phyloP scores from a whole-genome alignment of 768 basidiomycete species.

The Tylopilus rubrobrunneus region DNA sequence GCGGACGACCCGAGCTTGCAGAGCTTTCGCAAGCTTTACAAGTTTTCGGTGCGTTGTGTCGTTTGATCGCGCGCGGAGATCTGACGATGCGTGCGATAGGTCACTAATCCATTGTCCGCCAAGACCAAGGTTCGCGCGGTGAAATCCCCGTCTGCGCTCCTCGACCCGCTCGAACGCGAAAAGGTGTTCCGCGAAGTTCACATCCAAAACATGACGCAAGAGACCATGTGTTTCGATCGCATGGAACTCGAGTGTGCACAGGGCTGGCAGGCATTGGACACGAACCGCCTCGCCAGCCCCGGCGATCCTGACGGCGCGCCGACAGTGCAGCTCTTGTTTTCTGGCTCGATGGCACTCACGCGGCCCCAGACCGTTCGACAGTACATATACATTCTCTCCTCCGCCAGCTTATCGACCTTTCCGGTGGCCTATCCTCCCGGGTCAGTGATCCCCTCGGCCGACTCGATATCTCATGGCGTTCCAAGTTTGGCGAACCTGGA shows the following conservation, averaged over 20 bases:
- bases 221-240: constrained; percentile 72
- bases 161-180: constrained; percentile 62
- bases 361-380: constrained; percentile 84
- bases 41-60: constrained; percentile 65
- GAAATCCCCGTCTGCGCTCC: constrained; percentile 64
- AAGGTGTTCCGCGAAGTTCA: constrained; percentile 91
- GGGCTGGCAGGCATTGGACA: constrained; percentile 58
- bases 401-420: constrained; percentile 39
- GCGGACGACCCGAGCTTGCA: constrained; percentile 53
- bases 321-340: constrained; percentile 43
- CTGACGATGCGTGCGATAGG: constrained; percentile 40
- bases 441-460: constrained; percentile 71
- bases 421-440: constrained; percentile 61
- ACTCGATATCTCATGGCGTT: constrained; percentile 86
- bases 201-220: constrained; percentile 81
- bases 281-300: constrained; percentile 36
- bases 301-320: constrained; percentile 1
- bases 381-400: constrained; percentile 79
- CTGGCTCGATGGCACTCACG: constrained; percentile 63
- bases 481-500: constrained; percentile 81
- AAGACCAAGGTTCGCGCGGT: constrained; percentile 89
- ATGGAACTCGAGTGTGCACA: constrained; percentile 75
- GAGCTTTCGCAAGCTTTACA: constrained; percentile 86
- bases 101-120: constrained; percentile 90
- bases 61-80: background rate